Evolutionary conservation across 371 early-diverging fungal genomes (phyloP), one percentile per base, ranked within the genome.

Genomic region (Mortierella sp.): DNA sequence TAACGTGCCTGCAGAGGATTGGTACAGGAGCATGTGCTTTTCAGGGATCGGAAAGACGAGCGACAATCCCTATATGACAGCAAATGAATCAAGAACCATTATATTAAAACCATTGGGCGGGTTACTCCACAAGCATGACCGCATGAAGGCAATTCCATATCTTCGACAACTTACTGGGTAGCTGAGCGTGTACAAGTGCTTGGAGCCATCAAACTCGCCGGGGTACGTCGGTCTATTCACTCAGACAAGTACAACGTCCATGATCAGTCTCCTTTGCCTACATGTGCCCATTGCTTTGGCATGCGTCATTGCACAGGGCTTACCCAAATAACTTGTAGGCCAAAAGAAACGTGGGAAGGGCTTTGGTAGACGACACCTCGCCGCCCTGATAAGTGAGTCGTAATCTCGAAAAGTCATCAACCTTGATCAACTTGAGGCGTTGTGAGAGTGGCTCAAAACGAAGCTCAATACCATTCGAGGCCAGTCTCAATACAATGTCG

Each of bases 321-420:
- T 90, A 93, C 88, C 96, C 96, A 88, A 96, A 94, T 16, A 93
- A 82, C 70, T 92, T 92, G 89, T 95, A 93, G 14, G 94, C 92
- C 9, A 91, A 78, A 46, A 93, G 75, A 79, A 93, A 95, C 0
- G 95, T 96, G 8, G 95, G 93, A 0, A 93, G 88, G 2, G 91
- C 89, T 69, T 91, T 92, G 74, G 88, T 88, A 1, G 95, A 95
- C 91, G 92, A 94, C 75, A 95, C 92, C 74, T 94, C 94, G 24
- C 86, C 88, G 53, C 88, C 91, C 70, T 92, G 90, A 87, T 96
- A 95, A 0, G 91, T 87, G 40, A 96, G 89, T 48, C 91, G 88
- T 9, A 93, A 88, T 80, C 90, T 90, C 2, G 88, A 86, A 9
- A 95, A 91, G 78, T 95, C 94, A 73, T 90, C 91, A 26, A 94